These are phyloP conservation scores for Sanghuangporus weigelae DNA, from an alignment of 1,284 basidiomycete genomes.

Conservation along the genomic window DNA sequence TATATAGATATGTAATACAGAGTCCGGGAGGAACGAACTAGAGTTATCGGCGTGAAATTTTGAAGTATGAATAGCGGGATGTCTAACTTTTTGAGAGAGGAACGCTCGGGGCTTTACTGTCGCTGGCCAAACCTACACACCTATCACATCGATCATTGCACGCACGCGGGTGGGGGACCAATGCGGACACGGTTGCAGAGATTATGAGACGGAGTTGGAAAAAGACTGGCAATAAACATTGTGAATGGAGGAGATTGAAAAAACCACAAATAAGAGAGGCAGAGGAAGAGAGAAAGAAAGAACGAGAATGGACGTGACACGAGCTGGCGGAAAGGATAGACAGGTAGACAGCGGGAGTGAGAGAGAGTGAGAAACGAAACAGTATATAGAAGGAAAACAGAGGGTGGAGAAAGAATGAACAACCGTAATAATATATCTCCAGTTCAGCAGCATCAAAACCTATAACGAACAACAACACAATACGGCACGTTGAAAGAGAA, in stretches of 20 bases:
- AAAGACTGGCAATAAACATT: slow-evolving; percentile 1
- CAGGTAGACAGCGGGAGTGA: slow-evolving; percentile 11
- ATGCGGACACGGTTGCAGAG: too few relatives aligned
- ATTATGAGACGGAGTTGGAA: background rate
- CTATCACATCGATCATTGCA: too few relatives aligned
- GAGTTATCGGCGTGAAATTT: too few relatives aligned
- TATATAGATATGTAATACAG: too few relatives aligned
- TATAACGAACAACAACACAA: background rate
- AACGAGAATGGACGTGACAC: background rate
- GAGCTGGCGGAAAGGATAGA: background rate
- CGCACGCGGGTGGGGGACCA: too few relatives aligned
- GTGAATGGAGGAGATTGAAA: background rate
- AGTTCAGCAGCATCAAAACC: slow-evolving; percentile 6
- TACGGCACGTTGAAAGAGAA: background rate
- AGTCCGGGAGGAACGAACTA: too few relatives aligned
- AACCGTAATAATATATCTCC: slow-evolving; percentile 18
- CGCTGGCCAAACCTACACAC: too few relatives aligned
- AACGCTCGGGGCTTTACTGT: too few relatives aligned
- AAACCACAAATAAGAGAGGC: slow-evolving; percentile 16
- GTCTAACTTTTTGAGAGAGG: too few relatives aligned
- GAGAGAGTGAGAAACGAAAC: slow-evolving; percentile 17
- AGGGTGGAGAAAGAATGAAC: slow-evolving; percentile 5
- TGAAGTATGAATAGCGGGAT: too few relatives aligned
- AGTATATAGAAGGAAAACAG: slow-evolving; percentile 1
- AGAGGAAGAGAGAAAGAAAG: slow-evolving; percentile 14